These are phyloP conservation scores for Aspergillus carlsbadensis DNA, from an alignment of 495 filamentous ascomycete species.

Conservation along the genomic window DNA sequence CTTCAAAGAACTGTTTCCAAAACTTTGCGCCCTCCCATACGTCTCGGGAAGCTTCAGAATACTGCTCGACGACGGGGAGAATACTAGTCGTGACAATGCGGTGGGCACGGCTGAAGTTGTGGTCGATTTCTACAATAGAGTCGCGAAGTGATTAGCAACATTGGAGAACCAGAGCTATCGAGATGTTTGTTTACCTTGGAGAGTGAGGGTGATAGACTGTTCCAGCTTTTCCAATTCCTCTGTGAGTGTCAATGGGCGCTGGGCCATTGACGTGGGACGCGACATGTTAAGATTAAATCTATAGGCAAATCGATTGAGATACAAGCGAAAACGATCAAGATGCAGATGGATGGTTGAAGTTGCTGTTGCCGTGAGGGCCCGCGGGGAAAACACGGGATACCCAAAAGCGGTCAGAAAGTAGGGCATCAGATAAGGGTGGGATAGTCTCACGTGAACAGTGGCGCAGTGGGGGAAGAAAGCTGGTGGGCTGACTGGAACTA, in stretches of 20 bases:
- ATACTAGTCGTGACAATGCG: conserved; percentile 94
- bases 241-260: conserved; percentile 74
- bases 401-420: conserved; percentile 35
- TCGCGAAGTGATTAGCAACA: background rate
- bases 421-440: conserved; percentile 41
- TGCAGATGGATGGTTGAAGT: conserved; percentile 12
- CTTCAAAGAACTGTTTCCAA: conserved; percentile 99
- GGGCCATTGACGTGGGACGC: conserved; percentile 49
- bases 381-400: conserved; percentile 29
- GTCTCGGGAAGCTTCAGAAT: conserved; percentile 86
- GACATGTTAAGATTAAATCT: conserved; percentile 38
- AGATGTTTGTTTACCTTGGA: conserved; percentile 66
- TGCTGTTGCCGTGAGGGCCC: conserved; percentile 14
- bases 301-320: background rate
- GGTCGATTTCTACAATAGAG: conserved; percentile 76
- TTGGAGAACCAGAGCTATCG: background rate
- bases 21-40: conserved; percentile 99
- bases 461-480: conserved; percentile 10
- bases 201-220: conserved; percentile 91
- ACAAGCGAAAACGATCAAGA: background rate
- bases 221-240: conserved; percentile 96
- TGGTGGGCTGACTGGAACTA: conserved; percentile 13
- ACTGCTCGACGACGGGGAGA: conserved; percentile 91
- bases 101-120: conserved; percentile 96
- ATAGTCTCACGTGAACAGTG: conserved; percentile 32